Evolutionary conservation across 306 rosid species (phyloP).

Genomic region (Elaeagnus macrophylla): DNA sequence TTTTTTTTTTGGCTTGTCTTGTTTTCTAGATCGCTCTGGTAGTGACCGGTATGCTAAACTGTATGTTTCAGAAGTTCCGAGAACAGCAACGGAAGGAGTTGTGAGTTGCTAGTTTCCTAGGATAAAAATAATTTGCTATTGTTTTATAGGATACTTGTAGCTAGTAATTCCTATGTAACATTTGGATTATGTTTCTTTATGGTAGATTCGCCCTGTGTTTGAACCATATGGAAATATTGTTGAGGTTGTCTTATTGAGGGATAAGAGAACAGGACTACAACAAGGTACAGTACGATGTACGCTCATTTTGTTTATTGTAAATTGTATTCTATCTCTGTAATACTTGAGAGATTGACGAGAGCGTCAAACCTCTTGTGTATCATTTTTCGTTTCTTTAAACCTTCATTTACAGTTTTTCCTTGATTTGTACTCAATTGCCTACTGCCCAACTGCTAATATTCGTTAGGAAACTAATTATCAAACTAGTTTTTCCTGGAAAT

Average conservation of each 20-base stretch:
- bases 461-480: no score
- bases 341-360: no score
- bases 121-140: constrained; percentile 3
- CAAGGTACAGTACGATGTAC: constrained; percentile 42
- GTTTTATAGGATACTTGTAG: background rate
- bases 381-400: no score
- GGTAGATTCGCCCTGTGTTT: constrained; percentile 60
- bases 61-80: constrained; percentile 69
- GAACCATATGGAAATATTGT: constrained; percentile 60
- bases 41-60: constrained; percentile 38
- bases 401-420: no score
- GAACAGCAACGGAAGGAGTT: constrained; percentile 50
- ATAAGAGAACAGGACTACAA: constrained; percentile 60
- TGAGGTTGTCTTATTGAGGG: constrained; percentile 66
- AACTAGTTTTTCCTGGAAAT: no score
- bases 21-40: constrained; percentile 37
- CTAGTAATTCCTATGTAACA: constrained; percentile 2
- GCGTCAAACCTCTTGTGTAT: no score
- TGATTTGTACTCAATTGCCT: no score
- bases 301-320: no score
- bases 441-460: no score
- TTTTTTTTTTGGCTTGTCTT: background rate
- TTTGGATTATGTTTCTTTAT: constrained; percentile 1
- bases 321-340: no score
- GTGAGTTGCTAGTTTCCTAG: constrained; percentile 34